A percentile compares a stretch with the other conserved stretches of the same genome.
Conservation (phyloP, 495 filamentous ascomycete species). For the Daldinia vernicosa region DNA sequence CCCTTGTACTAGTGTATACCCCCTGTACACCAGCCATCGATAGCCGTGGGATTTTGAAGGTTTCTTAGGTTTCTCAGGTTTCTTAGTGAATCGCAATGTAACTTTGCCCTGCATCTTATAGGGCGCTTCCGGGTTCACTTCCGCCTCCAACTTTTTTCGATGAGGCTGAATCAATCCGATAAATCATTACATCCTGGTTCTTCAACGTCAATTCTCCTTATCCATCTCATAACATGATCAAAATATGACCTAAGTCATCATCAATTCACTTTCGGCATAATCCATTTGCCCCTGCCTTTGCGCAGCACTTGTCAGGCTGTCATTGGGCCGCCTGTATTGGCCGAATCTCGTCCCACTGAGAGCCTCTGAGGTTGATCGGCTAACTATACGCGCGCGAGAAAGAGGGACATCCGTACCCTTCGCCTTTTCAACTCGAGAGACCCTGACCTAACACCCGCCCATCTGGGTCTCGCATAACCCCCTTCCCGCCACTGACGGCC, state of each 20-base stretch:
- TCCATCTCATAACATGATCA: conserved; percentile 27
- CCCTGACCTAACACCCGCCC: conserved; percentile 12
- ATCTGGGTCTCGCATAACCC: conserved; percentile 24
- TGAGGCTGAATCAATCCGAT: conserved; percentile 45
- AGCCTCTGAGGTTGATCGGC: conserved; percentile 9
- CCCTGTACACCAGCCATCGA: conserved; percentile 23
- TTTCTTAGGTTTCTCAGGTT: neutral
- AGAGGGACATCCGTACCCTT: neutral
- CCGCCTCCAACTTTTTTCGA: conserved; percentile 42
- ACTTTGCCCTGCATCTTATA: conserved; percentile 33
- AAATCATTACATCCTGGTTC: conserved; percentile 38
- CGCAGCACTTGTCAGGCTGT: conserved; percentile 34
- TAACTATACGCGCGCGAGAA: conserved; percentile 3
- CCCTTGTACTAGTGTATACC: neutral
- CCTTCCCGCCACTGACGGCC: conserved; percentile 12
- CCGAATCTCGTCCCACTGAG: conserved; percentile 21
- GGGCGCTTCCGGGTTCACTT: conserved; percentile 32
- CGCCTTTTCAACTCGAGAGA: conserved; percentile 9
- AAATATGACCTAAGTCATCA: conserved; percentile 11
- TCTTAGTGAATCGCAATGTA: conserved; percentile 16
- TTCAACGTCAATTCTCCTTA: conserved; percentile 40
- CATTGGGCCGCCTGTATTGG: conserved; percentile 34
- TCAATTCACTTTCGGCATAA: conserved; percentile 28
- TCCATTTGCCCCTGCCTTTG: conserved; percentile 18
- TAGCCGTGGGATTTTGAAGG: neutral